Evolutionary conservation across 202 grass and related monocot species (phyloP), one percentile per base, ranked within the genome.

Genomic region (Panicum hallii): DNA sequence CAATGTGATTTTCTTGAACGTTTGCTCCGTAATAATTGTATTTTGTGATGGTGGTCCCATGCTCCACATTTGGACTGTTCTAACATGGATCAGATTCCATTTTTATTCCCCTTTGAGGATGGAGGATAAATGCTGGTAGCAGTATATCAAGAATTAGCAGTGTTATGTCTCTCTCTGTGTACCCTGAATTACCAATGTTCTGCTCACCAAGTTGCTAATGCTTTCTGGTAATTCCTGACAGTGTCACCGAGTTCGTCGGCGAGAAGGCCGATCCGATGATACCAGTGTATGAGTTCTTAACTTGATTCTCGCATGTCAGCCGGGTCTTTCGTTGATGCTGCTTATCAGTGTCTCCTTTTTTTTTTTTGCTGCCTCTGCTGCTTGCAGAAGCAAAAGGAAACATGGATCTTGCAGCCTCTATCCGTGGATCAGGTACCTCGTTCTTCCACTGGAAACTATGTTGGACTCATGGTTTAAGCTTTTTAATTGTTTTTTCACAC

Each of bases 231-330:
- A 58, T 46, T 41, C 13, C 63, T 90, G 81, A 40, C 90, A 97
- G 94, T 80, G 84, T 97, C 41, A 87, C 89, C 12, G 94, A 97
- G 84, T 94, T 85, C 83, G 83, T 97, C 67, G 79, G 94, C 55
- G 81, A 88, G 41, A 97, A 97, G 79, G 67, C 80, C 11, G 94
- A 97, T 84, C 94, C 92, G 1, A 74, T 97, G 50, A 86, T 94
- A 54, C 90, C 90, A 83, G 67, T 97, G 94, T 97, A 97, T 83
- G 81, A 67, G 83, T 82, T 73, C 75, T 87, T 64, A 17, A 80
- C 62, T 81, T 73, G 26, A 47, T 11, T 83, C 14, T 63, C 75
- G 28, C 63, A 40, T 63, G 66, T 68, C 71, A 66, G 57, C 40
- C 34, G 61, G 77, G 22, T 80, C 23, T 68, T 49, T 30, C 58